Evolutionary conservation across 1,139 yeast species (phyloP).

Genomic region (Saccharomyces hybrid): DNA sequence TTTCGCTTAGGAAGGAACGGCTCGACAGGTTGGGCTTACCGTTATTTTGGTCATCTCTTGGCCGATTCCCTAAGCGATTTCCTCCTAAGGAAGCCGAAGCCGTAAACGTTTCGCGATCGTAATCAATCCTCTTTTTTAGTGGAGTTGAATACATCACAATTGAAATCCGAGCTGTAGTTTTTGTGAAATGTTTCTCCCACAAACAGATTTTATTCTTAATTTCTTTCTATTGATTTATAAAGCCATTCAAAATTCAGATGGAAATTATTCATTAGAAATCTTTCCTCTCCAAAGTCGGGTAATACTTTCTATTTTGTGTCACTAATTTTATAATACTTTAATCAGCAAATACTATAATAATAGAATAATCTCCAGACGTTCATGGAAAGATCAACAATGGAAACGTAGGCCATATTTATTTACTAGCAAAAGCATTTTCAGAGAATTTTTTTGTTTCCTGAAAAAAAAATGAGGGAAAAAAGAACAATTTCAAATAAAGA

Average conservation of each 20-base stretch:
- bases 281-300: background rate
- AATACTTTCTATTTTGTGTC: background rate
- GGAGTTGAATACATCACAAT: slow-evolving; percentile 5
- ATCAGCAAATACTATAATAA: background rate
- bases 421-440: background rate
- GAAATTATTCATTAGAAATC: background rate
- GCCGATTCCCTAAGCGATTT: background rate
- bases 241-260: background rate
- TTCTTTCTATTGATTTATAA: background rate
- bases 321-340: background rate
- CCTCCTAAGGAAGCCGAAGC: slow-evolving; percentile 3
- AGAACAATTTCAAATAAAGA: background rate
- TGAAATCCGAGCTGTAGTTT: background rate
- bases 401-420: background rate
- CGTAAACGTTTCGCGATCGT: background rate
- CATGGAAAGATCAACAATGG: background rate
- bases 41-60: background rate
- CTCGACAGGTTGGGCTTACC: background rate
- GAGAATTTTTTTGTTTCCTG: background rate
- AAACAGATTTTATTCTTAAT: background rate
- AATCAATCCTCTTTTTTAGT: slow-evolving; percentile 4
- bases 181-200: background rate
- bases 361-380: background rate
- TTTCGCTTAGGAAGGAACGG: background rate
- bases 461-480: background rate